Evolutionary conservation across 129 eudicot species (phyloP).

Genomic region (Lonicera japonica): DNA sequence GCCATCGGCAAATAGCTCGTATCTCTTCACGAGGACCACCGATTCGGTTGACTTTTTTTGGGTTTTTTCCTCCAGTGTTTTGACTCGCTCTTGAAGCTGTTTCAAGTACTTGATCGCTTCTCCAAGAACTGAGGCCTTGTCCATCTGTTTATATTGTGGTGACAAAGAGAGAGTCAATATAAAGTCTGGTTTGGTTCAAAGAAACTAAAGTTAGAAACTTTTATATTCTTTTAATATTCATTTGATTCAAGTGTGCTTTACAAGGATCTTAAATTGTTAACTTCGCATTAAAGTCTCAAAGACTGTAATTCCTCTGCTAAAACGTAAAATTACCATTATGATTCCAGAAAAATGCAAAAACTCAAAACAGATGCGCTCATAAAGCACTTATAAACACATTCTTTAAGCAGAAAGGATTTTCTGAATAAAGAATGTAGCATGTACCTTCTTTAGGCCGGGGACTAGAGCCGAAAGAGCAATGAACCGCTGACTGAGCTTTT

Average conservation of each 20-base stretch:
- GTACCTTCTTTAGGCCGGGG: constrained; percentile 84
- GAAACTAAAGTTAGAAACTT: too few species aligned
- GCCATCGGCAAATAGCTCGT: constrained; percentile 29
- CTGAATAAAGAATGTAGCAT: background rate
- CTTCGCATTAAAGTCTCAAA: too few species aligned
- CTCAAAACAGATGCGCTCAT: too few species aligned
- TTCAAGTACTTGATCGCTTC: constrained; percentile 82
- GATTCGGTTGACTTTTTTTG: constrained; percentile 55
- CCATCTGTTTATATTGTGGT: constrained; percentile 43
- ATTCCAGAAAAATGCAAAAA: too few species aligned
- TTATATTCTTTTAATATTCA: too few species aligned
- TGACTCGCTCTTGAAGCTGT: constrained; percentile 72
- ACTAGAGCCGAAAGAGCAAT: constrained; percentile 66
- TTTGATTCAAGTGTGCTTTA: too few species aligned
- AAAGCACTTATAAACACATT: too few species aligned
- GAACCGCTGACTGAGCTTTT: constrained; percentile 67
- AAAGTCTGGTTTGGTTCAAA: too few species aligned
- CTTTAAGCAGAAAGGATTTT: background rate
- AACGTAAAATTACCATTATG: too few species aligned
- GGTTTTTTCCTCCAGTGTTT: constrained; percentile 65
- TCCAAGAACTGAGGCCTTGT: constrained; percentile 88
- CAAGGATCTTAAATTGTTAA: too few species aligned
- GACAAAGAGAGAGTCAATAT: background rate
- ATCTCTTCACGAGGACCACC: constrained; percentile 51
- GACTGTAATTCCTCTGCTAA: too few species aligned